Evolutionary conservation across 352 stramenopile species (phyloP).

Genomic region (Phytophthora palmivora): DNA sequence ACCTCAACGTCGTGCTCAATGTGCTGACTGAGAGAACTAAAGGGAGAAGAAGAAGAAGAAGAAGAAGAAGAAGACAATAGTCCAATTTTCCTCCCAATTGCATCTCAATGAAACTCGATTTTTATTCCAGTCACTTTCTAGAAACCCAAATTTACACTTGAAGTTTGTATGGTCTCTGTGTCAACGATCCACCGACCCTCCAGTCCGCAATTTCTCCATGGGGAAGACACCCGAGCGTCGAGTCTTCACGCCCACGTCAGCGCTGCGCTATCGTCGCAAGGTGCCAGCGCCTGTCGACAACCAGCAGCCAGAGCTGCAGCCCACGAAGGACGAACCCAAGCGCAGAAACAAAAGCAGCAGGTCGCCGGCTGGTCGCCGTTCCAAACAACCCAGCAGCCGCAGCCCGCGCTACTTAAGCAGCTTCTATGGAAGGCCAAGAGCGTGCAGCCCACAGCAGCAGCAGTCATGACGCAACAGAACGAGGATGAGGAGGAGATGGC

Average conservation of each 20-base stretch:
- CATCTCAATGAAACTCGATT: conserved; percentile 30
- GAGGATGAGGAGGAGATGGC: conserved; percentile 39
- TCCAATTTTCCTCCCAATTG: neutral
- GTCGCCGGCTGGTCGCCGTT: conserved; percentile 9
- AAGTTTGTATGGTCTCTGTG: conserved; percentile 17
- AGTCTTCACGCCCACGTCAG: conserved; percentile 21
- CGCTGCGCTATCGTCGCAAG: conserved; percentile 67
- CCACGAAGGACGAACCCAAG: conserved; percentile 6
- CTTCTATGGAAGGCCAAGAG: conserved; percentile 69
- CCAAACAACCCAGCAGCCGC: conserved; percentile 19
- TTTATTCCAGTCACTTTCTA: conserved; percentile 18
- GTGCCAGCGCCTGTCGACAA: conserved; percentile 35
- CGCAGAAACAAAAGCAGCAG: conserved; percentile 13
- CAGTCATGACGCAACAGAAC: conserved; percentile 5
- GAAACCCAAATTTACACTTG: conserved; percentile 13
- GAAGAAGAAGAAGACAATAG: conserved; percentile 9
- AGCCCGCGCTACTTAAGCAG: conserved; percentile 54
- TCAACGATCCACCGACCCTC: conserved; percentile 22
- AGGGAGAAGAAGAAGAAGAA: too few species aligned
- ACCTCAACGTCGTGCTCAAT: conserved; percentile 82
- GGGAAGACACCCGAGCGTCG: conserved; percentile 59
- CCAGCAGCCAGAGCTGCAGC: conserved; percentile 38
- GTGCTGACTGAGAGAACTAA: conserved; percentile 72
- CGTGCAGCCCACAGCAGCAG: conserved; percentile 23
- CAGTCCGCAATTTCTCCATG: conserved; percentile 33